Evolutionary conservation across 768 basidiomycete species (phyloP), one percentile per base, ranked within the genome.

Genomic region (Russula olivacea): DNA sequence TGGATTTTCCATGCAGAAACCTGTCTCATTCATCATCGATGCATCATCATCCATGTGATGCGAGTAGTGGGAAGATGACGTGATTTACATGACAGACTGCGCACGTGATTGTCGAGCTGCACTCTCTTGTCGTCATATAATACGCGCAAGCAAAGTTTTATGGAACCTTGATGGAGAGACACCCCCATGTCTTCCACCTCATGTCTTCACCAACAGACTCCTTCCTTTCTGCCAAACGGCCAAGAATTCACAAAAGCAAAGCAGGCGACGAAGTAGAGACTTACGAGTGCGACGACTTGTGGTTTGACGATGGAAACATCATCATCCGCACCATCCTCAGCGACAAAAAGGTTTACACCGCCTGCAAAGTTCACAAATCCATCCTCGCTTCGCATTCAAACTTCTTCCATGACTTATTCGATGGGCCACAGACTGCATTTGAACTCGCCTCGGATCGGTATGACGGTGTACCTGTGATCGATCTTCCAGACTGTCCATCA

Each of bases 301-400:
- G 67, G 67, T 55, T 68, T 30, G 52, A 55, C 30, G 67, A 68
- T 28, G 67, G 67, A 28, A 68, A 68, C 23, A 48, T 68, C 58
- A 48, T 68, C 41, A 36, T 68, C 40, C 61, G 65, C 49, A 51
- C 58, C 28, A 14, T 59, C 38, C 21, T 59, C 12, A n/a, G n/a
- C 34, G 28, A 59, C 30, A 52, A 58, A 15, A 61, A 38, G 21
- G 54, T 38, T 3, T 49, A 25, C 34, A 59, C 38, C n/a, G 53
- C 59, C 28, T 66, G 58, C 61, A 61, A 61, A 55, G 58, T 68
- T 3, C 67, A 68, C 61, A 62, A 63, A 36, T 59, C 65, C 23
- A 32, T 68, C 50, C 66, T 68, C n/a, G 21, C 57, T 12, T 59
- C 38, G 1, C 57, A 68, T 28, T 66, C 67, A 1, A 59, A 40